These are phyloP conservation scores for Aspergillus neotritici DNA, from an alignment of 2,329 filamentous ascomycete genomes.

Conservation along the genomic window DNA sequence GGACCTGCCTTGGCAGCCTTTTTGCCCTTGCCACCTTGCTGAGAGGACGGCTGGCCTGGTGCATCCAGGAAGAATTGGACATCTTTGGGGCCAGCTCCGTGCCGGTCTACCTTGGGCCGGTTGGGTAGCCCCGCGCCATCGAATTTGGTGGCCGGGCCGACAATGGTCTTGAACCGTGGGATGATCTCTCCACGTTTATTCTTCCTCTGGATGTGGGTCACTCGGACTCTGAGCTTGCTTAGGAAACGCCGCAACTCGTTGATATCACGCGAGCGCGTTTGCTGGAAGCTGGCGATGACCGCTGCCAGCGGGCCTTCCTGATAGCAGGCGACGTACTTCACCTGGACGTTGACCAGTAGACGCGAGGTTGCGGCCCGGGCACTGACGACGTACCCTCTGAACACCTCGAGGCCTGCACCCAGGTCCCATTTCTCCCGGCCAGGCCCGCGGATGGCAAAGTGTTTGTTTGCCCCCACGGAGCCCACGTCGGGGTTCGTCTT, in stretches of 20 bases:
- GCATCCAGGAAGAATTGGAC: constrained; percentile 52
- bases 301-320: constrained; percentile 39
- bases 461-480: constrained; percentile 50
- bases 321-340: constrained; percentile 56
- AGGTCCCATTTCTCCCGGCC: constrained; percentile 36
- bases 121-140: constrained; percentile 34
- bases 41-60: constrained; percentile 10
- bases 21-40: constrained; percentile 25
- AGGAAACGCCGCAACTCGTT: constrained; percentile 31
- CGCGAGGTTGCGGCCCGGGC: constrained; percentile 54
- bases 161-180: constrained; percentile 43
- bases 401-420: constrained; percentile 49
- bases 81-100: constrained; percentile 46
- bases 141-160: constrained; percentile 37
- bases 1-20: constrained; percentile 27
- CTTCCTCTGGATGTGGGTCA: constrained; percentile 37
- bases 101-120: constrained; percentile 30
- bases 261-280: constrained; percentile 14
- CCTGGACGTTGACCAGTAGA: constrained; percentile 58
- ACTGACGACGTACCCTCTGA: constrained; percentile 59
- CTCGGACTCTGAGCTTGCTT: constrained; percentile 36
- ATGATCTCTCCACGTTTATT: constrained; percentile 30
- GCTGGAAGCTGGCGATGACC: constrained; percentile 32
- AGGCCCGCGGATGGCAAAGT: constrained; percentile 41
- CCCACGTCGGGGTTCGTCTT: constrained; percentile 39